These are phyloP conservation scores for Hypoxylon rickii DNA, from an alignment of 495 filamentous ascomycete species.

Conservation along the genomic window DNA sequence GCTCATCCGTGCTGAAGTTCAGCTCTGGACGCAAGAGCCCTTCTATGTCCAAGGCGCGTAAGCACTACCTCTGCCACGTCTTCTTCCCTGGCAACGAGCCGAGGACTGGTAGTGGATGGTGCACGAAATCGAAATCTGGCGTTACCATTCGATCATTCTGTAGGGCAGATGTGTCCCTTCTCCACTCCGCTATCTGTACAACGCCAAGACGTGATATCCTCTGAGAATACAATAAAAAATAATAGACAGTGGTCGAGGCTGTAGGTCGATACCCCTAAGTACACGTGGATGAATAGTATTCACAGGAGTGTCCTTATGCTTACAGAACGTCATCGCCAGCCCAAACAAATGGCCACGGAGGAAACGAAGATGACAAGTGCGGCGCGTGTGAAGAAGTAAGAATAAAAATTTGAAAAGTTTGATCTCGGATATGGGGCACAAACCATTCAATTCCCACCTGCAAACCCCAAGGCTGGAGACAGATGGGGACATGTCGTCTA, in stretches of 20 bases:
- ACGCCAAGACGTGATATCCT: neutral
- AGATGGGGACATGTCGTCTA: conserved; percentile 6
- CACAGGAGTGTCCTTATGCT: conserved; percentile 1
- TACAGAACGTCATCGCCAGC: conserved; percentile 10
- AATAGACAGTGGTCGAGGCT: neutral
- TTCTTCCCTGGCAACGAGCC: neutral
- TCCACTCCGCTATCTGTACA: conserved; percentile 5
- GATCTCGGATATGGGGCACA: no score
- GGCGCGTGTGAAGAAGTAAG: no score
- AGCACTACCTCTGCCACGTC: conserved; percentile 14
- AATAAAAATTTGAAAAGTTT: no score
- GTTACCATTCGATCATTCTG: conserved; percentile 13
- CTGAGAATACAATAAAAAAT: neutral
- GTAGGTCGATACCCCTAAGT: conserved; percentile 6
- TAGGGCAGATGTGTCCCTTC: conserved; percentile 7
- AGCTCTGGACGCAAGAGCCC: conserved; percentile 7
- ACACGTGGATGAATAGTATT: conserved; percentile 19
- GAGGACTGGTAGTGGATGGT: no score
- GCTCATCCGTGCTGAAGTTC: neutral
- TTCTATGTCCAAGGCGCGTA: conserved; percentile 17
- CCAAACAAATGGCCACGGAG: conserved; percentile 3
- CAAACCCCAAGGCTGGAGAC: conserved; percentile 6
- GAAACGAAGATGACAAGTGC: conserved; percentile 1
- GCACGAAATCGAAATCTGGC: conserved; percentile 23
- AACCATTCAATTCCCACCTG: conserved; percentile 14